These are phyloP conservation scores for Penicillium parvum DNA, from an alignment of 495 filamentous ascomycete species.

Conservation along the genomic window DNA sequence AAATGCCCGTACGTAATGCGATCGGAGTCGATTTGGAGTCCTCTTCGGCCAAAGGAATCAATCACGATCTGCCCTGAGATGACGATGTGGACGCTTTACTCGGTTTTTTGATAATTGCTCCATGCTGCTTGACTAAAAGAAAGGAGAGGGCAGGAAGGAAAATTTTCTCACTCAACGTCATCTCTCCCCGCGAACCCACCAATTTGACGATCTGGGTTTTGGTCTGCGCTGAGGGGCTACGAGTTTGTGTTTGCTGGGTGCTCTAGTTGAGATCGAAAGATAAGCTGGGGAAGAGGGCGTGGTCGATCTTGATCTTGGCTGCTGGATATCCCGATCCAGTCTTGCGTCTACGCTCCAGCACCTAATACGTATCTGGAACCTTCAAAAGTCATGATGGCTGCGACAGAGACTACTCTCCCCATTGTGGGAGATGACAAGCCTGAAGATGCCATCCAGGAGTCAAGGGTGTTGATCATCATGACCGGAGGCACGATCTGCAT, in stretches of 20 bases:
- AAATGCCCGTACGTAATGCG: slow-evolving; percentile 22
- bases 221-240: slow-evolving; percentile 7
- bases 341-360: no score
- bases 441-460: slow-evolving; percentile 50
- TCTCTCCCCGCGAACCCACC: slow-evolving; percentile 8
- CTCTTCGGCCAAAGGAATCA: slow-evolving; percentile 23
- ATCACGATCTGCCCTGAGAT: slow-evolving; percentile 14
- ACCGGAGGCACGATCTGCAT: slow-evolving; percentile 98
- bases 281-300: neutral
- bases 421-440: slow-evolving; percentile 20
- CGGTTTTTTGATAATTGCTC: neutral
- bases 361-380: no score
- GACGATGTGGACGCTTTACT: neutral
- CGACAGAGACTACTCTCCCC: slow-evolving; percentile 18
- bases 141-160: neutral
- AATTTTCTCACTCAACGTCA: slow-evolving; percentile 16
- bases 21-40: slow-evolving; percentile 20
- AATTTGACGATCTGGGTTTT: slow-evolving; percentile 3
- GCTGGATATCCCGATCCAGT: neutral
- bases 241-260: slow-evolving; percentile 2
- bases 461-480: slow-evolving; percentile 83
- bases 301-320: neutral
- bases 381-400: slow-evolving; percentile 23
- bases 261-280: neutral
- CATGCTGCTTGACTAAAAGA: neutral